Conservation (phyloP, 176 grass and related monocot genomes). For the Bonia amplexicaulis region DNA sequence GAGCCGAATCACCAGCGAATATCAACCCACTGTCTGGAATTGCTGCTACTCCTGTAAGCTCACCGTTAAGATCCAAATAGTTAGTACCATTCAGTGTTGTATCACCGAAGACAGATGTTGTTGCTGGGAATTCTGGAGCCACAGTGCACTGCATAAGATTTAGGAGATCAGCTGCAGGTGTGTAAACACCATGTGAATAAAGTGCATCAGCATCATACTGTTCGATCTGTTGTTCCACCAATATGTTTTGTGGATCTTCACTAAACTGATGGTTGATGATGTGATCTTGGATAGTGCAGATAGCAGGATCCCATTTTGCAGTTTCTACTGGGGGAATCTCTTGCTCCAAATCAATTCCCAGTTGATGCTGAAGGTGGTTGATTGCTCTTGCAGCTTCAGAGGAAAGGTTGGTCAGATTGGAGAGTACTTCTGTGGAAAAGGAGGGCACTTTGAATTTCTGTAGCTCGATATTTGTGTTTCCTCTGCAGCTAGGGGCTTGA, state of each 20-base stretch:
- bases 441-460: slow-evolving; percentile 34
- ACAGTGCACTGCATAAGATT: slow-evolving; percentile 53
- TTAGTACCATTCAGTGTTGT: slow-evolving; percentile 22
- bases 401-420: slow-evolving; percentile 23
- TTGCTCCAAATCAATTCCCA: slow-evolving; percentile 51
- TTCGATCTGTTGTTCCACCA: slow-evolving; percentile 37
- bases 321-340: slow-evolving; percentile 31
- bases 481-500: slow-evolving; percentile 29
- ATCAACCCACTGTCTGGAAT: slow-evolving; percentile 47
- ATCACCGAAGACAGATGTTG: slow-evolving; percentile 29
- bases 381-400: slow-evolving; percentile 35
- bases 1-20: slow-evolving; percentile 34
- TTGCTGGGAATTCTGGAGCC: slow-evolving; percentile 13
- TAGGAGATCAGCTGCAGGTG: slow-evolving; percentile 54
- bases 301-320: slow-evolving; percentile 49
- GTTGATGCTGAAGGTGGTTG: slow-evolving; percentile 42
- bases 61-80: slow-evolving; percentile 56
- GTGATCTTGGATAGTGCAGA: slow-evolving; percentile 42
- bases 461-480: slow-evolving; percentile 4
- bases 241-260: slow-evolving; percentile 37
- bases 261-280: slow-evolving; percentile 36
- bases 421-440: slow-evolving; percentile 52
- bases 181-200: slow-evolving; percentile 40
- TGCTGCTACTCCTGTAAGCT: slow-evolving; percentile 37
- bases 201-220: slow-evolving; percentile 33